Evolutionary conservation across 1,284 basidiomycete species (phyloP), one percentile per base, ranked within the genome.

Genomic region (Apiotrichum montevideense): DNA sequence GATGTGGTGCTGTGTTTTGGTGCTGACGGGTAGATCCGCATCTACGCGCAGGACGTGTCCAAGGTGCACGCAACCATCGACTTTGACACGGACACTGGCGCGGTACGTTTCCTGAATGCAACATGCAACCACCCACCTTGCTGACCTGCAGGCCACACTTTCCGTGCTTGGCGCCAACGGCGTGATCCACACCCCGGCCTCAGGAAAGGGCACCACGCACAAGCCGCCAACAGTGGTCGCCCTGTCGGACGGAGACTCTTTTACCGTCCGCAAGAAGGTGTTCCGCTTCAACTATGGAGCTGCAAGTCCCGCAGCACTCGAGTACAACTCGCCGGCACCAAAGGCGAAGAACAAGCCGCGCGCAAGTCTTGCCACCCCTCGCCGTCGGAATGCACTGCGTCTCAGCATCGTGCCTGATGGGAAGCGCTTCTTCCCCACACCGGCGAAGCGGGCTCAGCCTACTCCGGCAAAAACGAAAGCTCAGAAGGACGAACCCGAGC

Each of bases 31-130:
- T 47, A 74, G 72, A 63, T 75, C 21, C 68, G 75, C 13, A 60
- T 77, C 33, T 74, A 77, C 59, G 69, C 66, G 21, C 63, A 66
- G 3, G 74, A 76, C 48, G 70, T 77, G 8, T 76, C 74, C 3
- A 70, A 73, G 42, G 56, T 71, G 2, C 75, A 77, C 50, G 70
- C 67, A 43, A 70, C 71, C 57, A 70, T 77, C 56, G 42, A 56
- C n/a, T 70, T 76, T 39, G 72, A 77, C 55, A 40, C 64, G n/a
- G 54, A 66, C 0, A 66, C 66, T 6, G 66, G 65, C 10, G 51
- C 64, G 35, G 73, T 74, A 49, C 65, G 72, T 52, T 33, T n/a
- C 29, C 29, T 29, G 29, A 29, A 29, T 29, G 29, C 29, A 29
- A 29, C 29, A 29, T 29, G 29, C 29, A 29, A 29, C 29, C 29